These are phyloP conservation scores for Anisodus acutangulus DNA, from an alignment of 257 asterid genomes.

Conservation along the genomic window DNA sequence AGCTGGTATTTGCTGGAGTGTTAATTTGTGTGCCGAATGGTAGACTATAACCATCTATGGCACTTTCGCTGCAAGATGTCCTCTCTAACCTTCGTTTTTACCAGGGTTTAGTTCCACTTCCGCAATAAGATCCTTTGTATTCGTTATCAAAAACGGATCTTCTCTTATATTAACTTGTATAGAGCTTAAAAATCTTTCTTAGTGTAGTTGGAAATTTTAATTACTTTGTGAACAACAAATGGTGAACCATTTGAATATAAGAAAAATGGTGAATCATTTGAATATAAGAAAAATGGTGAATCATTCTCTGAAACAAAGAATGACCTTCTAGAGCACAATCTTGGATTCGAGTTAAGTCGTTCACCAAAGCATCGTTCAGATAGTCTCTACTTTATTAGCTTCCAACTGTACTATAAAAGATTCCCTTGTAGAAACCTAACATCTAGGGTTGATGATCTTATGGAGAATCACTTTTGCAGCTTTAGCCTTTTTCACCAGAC, in stretches of 20 bases:
- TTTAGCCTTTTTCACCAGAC: neutral
- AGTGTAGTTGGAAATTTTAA: neutral
- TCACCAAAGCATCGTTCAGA: neutral
- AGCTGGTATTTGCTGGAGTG: neutral
- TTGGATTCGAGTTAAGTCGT: neutral
- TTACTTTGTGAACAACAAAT: neutral
- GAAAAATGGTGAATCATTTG: neutral
- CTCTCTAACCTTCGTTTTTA: neutral
- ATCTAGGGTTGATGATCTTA: neutral
- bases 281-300: neutral
- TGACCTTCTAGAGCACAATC: neutral
- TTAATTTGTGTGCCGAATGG: slow-evolving; percentile 15
- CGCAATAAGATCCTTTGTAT: neutral
- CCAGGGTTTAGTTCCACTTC: neutral
- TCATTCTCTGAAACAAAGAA: slow-evolving; percentile 7
- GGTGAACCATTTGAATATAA: neutral
- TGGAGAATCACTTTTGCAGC: neutral
- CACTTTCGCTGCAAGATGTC: neutral
- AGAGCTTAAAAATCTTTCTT: neutral
- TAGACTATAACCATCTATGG: neutral
- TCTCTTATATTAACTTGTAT: slow-evolving; percentile 11
- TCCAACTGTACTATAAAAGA: neutral
- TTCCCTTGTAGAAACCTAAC: neutral
- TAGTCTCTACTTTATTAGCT: neutral
- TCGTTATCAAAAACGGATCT: slow-evolving; percentile 6